A percentile compares a stretch with the other conserved stretches of the same genome.
Conservation (phyloP, 2,329 filamentous ascomycete genomes). For the Aspergillus japonicus region DNA sequence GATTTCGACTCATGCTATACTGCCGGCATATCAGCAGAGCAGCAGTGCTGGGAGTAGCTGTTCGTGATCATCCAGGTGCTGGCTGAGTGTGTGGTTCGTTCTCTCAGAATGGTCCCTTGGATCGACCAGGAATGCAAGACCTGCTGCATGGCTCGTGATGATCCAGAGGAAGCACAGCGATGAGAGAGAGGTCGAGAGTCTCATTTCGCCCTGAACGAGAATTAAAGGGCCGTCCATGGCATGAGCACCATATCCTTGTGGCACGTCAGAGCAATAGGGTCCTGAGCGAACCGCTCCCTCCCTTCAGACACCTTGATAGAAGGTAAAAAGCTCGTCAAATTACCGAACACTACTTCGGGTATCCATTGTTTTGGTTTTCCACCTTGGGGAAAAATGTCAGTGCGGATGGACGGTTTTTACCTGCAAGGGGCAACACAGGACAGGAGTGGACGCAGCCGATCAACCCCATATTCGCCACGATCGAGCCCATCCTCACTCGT, state of each 20-base stretch:
- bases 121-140: neutral
- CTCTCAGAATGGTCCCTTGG: neutral
- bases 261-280: neutral
- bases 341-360: neutral
- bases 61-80: neutral
- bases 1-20: neutral
- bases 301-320: no score
- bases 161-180: neutral
- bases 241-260: neutral
- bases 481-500: neutral
- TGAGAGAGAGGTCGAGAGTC: neutral
- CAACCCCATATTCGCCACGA: neutral
- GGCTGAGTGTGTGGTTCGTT: no score
- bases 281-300: neutral
- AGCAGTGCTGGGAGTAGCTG: neutral
- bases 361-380: neutral
- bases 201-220: neutral
- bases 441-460: neutral
- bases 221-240: neutral
- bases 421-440: constrained; percentile 9
- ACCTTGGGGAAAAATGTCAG: neutral
- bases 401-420: constrained; percentile 2
- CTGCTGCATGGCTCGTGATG: neutral
- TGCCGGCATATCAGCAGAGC: neutral
- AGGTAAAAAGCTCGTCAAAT: neutral